These are phyloP conservation scores for Entonaema liquescens DNA, from an alignment of 495 filamentous ascomycete genomes.

Conservation along the genomic window DNA sequence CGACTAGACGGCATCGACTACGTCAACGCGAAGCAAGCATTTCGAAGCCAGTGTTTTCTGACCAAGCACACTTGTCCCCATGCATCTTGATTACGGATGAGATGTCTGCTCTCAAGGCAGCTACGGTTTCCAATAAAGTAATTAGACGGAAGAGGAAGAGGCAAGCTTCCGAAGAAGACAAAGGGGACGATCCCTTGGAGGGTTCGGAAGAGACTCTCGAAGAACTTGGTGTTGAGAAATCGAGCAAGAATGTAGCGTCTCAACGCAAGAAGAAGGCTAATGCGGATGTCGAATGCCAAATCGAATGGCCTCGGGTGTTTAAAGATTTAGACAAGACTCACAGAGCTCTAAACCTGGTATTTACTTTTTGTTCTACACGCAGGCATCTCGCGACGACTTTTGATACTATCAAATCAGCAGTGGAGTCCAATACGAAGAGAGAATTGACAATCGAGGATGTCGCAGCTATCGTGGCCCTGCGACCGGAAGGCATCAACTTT, in stretches of 20 bases:
- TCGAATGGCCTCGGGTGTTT: constrained; percentile 78
- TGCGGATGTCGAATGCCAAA: constrained; percentile 30
- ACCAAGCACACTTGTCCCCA: constrained; percentile 8
- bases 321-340: constrained; percentile 77
- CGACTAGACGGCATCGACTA: constrained; percentile 26
- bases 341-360: constrained; percentile 87
- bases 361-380: constrained; percentile 91
- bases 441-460: constrained; percentile 78
- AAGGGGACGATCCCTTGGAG: constrained; percentile 9
- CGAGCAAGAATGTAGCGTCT: constrained; percentile 2
- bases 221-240: constrained; percentile 37
- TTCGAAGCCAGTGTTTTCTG: not conserved
- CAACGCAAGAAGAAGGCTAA: constrained; percentile 37
- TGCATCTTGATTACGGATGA: constrained; percentile 44
- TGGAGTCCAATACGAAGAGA: constrained; percentile 82
- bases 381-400: constrained; percentile 93
- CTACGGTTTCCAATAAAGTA: constrained; percentile 63
- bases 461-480: constrained; percentile 78
- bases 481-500: constrained; percentile 81
- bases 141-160: constrained; percentile 63
- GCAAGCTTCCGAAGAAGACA: constrained; percentile 47
- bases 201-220: constrained; percentile 3
- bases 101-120: constrained; percentile 66
- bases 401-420: constrained; percentile 82
- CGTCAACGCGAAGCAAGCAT: constrained; percentile 17